Percentiles rank a stretch among this genome's conserved stretches.
Evolutionary conservation across 805 yeast genomes (phyloP).

Genomic region (Lachancea lanzarotensis): DNA sequence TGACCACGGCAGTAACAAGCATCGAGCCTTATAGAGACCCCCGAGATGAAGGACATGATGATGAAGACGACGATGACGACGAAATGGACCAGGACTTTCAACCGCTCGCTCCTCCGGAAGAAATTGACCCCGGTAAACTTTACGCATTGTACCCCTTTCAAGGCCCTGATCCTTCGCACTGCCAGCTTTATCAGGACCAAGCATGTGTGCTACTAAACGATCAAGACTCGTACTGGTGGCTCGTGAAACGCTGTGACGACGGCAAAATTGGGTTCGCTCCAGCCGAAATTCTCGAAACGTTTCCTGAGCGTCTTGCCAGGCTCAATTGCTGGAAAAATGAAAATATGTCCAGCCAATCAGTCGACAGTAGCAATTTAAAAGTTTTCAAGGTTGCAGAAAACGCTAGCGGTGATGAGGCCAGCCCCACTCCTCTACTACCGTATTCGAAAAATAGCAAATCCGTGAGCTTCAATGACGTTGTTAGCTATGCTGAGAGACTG

Average conservation of each 20-base stretch:
- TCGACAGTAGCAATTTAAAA: slow-evolving; percentile 6
- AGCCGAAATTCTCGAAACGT: slow-evolving; percentile 90
- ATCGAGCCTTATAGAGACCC: background rate
- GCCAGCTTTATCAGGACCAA: slow-evolving; percentile 71
- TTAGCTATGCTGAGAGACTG: slow-evolving; percentile 30
- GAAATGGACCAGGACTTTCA: slow-evolving; percentile 39
- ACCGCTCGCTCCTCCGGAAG: slow-evolving; percentile 59
- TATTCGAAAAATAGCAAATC: slow-evolving; percentile 25
- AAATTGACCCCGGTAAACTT: slow-evolving; percentile 72
- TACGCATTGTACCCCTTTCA: slow-evolving; percentile 82
- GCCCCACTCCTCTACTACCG: background rate
- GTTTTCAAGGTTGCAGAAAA: background rate
- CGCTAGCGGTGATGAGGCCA: background rate
- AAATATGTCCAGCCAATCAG: slow-evolving; percentile 35
- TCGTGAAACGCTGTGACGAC: slow-evolving; percentile 54
- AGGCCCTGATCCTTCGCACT: slow-evolving; percentile 92
- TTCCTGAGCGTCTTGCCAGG: slow-evolving; percentile 84
- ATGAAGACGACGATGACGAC: slow-evolving; percentile 14
- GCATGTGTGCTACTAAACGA: slow-evolving; percentile 79
- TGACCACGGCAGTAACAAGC: background rate
- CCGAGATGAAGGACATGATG: slow-evolving; percentile 8
- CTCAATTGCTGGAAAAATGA: slow-evolving; percentile 90
- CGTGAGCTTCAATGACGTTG: slow-evolving; percentile 31
- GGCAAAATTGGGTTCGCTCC: slow-evolving; percentile 90
- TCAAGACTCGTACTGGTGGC: slow-evolving; percentile 95